Base-by-base conservation (phyloP, 169 alveolate genomes). In the Plasmodium adleri region DNA sequence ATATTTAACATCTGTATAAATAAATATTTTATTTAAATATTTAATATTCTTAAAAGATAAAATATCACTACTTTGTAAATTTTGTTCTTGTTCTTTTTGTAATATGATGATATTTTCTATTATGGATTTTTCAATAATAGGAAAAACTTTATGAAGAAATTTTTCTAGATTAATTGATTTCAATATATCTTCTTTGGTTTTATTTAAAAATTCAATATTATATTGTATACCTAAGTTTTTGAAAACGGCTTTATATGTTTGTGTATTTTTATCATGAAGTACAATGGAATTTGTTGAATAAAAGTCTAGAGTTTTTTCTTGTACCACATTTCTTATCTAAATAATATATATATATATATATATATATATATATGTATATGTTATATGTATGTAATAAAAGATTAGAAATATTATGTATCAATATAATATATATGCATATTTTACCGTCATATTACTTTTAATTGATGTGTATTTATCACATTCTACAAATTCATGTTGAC, bases 1-100 rank as follows among this genome's bases (percentile, higher is more conserved):
- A 62, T 80, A 80, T 24, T 80, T 80, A 49, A 80, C 80, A 68
- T 80, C 90, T 80, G 90, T 80, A 49, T 80, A 80, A 39, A 80
- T 80, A 26, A 80, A 80, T 80, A 80, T 80, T 80, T 80, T 80
- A 71, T 80, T 80, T 68, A 80, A 54, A 43, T 80, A 26, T 80
- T 80, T 80, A 17, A 60, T 62, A 80, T 62, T 56, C 58, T 68
- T 80, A 43, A 67, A 80, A 22, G 90, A 68, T 26, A 54, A 59
- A 22, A 80, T 67, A 17, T 80, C 90, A 8, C 17, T 24, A 47
- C 45, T 68, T 52, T 67, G 67, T n/a, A 15, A 24, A 62, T 67
- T 54, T 15, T 62, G 70, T 68, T 80, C 52, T 68, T n/a, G 56
- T 12, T 67, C 68, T 60, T 56, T 39, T 56, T 66, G 78, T 24